Evolutionary conservation across 306 rosid genomes (phyloP).

Genomic region (Trichosanthes cucumerina): DNA sequence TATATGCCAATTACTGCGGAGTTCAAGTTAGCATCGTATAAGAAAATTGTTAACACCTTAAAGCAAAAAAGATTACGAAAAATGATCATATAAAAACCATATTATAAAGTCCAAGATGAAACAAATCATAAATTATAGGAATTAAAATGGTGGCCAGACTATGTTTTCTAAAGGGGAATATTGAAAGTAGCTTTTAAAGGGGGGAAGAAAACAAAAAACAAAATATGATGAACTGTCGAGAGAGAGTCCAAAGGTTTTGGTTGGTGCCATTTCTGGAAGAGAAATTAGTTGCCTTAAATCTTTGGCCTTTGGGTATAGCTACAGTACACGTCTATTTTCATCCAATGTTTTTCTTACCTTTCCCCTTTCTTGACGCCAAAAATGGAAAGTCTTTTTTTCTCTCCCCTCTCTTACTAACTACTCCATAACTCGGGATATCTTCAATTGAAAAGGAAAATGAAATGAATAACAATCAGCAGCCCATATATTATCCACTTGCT

Average conservation of each 20-base stretch:
- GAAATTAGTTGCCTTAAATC: background rate
- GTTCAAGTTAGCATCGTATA: too few species aligned
- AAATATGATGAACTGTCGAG: background rate
- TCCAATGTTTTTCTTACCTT: background rate
- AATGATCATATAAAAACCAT: background rate
- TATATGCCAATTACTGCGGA: too few species aligned
- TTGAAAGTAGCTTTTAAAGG: background rate
- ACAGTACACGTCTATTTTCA: background rate
- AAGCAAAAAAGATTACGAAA: too few species aligned
- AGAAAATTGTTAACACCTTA: too few species aligned
- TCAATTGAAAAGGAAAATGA: background rate
- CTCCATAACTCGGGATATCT: background rate
- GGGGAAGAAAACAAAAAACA: background rate
- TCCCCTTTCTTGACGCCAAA: background rate
- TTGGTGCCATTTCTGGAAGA: background rate
- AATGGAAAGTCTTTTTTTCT: background rate
- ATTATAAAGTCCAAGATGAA: background rate
- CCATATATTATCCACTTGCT: background rate
- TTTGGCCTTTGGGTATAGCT: background rate
- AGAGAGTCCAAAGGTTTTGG: background rate
- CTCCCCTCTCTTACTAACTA: background rate
- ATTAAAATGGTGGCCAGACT: background rate
- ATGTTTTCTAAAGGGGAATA: background rate
- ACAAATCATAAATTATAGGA: background rate
- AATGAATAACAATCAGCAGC: background rate